Evolutionary conservation across 2,329 filamentous ascomycete genomes (phyloP).

Genomic region (Plenodomus lindquistii): DNA sequence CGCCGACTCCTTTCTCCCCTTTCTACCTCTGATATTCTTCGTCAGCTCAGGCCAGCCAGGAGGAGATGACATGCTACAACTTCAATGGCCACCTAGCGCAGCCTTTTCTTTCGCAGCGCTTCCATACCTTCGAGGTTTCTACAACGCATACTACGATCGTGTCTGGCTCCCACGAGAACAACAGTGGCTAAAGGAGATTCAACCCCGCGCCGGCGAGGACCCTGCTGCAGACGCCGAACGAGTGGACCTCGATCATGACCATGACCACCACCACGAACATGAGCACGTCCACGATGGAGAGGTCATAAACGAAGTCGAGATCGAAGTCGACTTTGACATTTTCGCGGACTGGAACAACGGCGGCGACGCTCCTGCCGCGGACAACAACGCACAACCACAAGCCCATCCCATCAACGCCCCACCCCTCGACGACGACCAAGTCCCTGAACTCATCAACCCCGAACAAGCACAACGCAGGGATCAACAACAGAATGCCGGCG

Average conservation of each 20-base stretch:
- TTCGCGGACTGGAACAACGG: slow-evolving; percentile 53
- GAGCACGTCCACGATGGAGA: slow-evolving; percentile 48
- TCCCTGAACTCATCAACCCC: slow-evolving; percentile 10
- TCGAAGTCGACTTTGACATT: slow-evolving; percentile 43
- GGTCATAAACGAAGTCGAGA: slow-evolving; percentile 54
- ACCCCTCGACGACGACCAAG: slow-evolving; percentile 30
- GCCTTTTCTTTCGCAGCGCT: slow-evolving; percentile 67
- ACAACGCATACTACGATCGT: slow-evolving; percentile 65
- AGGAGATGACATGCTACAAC: slow-evolving; percentile 51
- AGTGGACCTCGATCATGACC: slow-evolving; percentile 20
- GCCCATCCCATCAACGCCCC: slow-evolving; percentile 40
- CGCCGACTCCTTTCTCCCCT: slow-evolving; percentile 65
- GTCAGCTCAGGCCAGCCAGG: slow-evolving; percentile 55
- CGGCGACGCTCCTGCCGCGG: slow-evolving; percentile 17
- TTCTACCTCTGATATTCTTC: slow-evolving; percentile 65
- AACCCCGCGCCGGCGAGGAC: slow-evolving; percentile 55
- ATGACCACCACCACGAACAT: slow-evolving; percentile 29
- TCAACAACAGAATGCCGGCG: slow-evolving; percentile 2
- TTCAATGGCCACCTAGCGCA: slow-evolving; percentile 69
- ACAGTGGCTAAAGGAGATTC: slow-evolving; percentile 65
- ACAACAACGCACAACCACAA: slow-evolving; percentile 39
- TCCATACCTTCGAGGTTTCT: slow-evolving; percentile 67
- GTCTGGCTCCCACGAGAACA: slow-evolving; percentile 62
- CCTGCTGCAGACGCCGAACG: slow-evolving; percentile 20
- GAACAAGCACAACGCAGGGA: slow-evolving; percentile 14